Base-by-base conservation (phyloP, 2,329 filamentous ascomycete genomes). In the Pseudophaeomoniella oleicola region DNA sequence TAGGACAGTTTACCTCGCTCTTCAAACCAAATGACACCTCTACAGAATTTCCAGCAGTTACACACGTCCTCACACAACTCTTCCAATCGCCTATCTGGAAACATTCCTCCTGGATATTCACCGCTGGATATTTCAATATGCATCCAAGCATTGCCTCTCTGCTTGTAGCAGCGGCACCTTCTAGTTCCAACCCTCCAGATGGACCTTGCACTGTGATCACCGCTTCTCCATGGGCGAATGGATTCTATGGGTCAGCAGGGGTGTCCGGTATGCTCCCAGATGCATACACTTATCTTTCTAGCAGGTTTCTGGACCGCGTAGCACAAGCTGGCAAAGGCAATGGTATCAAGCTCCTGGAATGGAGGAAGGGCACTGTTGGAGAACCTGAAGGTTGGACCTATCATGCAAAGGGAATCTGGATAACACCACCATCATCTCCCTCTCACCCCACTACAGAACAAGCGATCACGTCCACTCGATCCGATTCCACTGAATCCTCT, bases 41-140 rank as follows among this genome's bases (percentile, higher is more conserved):
- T 1, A 96, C 88, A 10, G 90, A 98, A 55, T 77, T 90, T 10
- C 85, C 84, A 1, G 80, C 81, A 12, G 64, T 98, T 13, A 84
- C 75, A 0, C 72, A 72, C 32, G 71, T 96, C 29, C 69, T 96
- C 3, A 70, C 71, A 31, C 72, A 71, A 1, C 69, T 94, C 3
- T 69, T 78, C 0, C 60, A 57, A 0, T 70, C 80, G 0, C 46
- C 56, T 4, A 61, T 68, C 4, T 81, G 84, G 48, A 62, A 67
- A 6, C 69, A 73, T 19, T 82, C 81, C 0, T 79, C 75, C 11
- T 98, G 90, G 90, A 90, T 85, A 0, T 96, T 98, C 56, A 96
- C 90, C 1, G 90, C 90, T 0, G 90, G 90, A 36, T 98, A 98
- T 62, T 98, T 98, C 64, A 98, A 98, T 62, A 93, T 93, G 38